A percentile compares a stretch with the other conserved stretches of the same genome.
These are phyloP conservation scores for Sporopachydermia lactativora DNA, from an alignment of 805 yeast species.

Conservation along the genomic window DNA sequence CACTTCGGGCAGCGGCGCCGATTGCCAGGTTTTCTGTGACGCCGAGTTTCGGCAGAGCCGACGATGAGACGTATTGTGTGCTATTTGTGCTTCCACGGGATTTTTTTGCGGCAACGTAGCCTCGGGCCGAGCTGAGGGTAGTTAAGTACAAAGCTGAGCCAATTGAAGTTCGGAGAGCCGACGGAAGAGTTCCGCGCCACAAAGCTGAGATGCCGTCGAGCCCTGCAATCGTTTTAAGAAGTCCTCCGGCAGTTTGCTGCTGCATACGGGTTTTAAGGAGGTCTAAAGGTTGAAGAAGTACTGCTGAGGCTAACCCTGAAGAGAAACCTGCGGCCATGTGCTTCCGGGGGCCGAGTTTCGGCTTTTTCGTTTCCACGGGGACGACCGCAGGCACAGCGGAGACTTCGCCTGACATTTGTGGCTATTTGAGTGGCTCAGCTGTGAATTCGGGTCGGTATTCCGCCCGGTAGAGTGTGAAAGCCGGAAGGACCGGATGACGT, in stretches of 20 bases:
- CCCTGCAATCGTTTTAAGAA: slow-evolving; percentile 10
- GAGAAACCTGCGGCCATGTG: slow-evolving; percentile 72
- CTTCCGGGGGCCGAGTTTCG: background rate
- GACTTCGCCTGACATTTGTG: background rate
- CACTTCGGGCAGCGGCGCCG: slow-evolving; percentile 68
- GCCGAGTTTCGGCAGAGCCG: slow-evolving; percentile 57
- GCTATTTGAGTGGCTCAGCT: no score
- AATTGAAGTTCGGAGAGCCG: slow-evolving; percentile 76
- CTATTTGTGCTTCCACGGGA: slow-evolving; percentile 6
- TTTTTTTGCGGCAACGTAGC: slow-evolving; percentile 26
- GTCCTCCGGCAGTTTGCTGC: slow-evolving; percentile 23
- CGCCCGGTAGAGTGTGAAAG: no score
- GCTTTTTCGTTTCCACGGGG: background rate
- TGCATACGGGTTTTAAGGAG: slow-evolving; percentile 79
- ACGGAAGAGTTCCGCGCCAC: slow-evolving; percentile 93
- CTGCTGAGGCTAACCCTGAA: slow-evolving; percentile 75
- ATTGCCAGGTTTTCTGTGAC: slow-evolving; percentile 55
- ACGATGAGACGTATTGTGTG: slow-evolving; percentile 14
- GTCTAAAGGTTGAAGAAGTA: slow-evolving; percentile 78
- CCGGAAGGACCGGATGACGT: no score
- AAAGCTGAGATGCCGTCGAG: slow-evolving; percentile 26
- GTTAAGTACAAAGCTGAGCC: slow-evolving; percentile 85
- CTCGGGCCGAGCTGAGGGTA: slow-evolving; percentile 48
- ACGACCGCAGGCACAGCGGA: background rate
- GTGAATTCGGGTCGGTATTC: no score